Conservation (phyloP, 2,329 filamentous ascomycete genomes). For the Boeremia lycopersici region DNA sequence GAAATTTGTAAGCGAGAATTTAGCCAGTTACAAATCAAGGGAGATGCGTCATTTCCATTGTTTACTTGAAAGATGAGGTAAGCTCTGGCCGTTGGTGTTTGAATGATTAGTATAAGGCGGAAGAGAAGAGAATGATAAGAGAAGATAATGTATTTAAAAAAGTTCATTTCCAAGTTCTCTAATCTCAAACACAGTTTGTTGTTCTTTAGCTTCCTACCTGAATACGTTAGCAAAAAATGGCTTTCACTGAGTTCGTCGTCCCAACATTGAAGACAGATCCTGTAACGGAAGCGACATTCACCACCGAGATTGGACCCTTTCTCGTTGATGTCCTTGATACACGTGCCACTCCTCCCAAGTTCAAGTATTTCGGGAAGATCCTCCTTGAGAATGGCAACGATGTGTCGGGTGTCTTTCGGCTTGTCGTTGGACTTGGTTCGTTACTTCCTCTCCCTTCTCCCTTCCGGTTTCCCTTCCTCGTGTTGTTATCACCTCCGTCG, state of each 20-base stretch:
- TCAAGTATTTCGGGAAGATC: background rate
- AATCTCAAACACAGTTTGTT: background rate
- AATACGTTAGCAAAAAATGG: background rate
- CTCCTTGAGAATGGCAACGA: background rate
- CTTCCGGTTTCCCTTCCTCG: background rate
- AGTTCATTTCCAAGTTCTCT: background rate
- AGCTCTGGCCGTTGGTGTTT: background rate
- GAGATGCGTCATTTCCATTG: background rate
- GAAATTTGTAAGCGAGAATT: no score
- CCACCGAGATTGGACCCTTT: background rate
- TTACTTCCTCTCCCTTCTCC: background rate
- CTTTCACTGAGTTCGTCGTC: background rate
- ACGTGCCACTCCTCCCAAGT: background rate
- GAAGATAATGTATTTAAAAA: background rate
- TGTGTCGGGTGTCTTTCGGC: background rate
- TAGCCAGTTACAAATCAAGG: background rate
- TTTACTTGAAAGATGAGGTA: no score
- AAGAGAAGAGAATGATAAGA: background rate
- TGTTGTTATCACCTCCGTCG: background rate
- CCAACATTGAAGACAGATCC: background rate
- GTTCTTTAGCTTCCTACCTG: no score
- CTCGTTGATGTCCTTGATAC: background rate
- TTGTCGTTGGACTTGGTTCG: background rate
- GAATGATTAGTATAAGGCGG: background rate
- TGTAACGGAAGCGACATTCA: background rate